Evolutionary conservation across 768 basidiomycete species (phyloP).

Genomic region (Pleurotus platypus): DNA sequence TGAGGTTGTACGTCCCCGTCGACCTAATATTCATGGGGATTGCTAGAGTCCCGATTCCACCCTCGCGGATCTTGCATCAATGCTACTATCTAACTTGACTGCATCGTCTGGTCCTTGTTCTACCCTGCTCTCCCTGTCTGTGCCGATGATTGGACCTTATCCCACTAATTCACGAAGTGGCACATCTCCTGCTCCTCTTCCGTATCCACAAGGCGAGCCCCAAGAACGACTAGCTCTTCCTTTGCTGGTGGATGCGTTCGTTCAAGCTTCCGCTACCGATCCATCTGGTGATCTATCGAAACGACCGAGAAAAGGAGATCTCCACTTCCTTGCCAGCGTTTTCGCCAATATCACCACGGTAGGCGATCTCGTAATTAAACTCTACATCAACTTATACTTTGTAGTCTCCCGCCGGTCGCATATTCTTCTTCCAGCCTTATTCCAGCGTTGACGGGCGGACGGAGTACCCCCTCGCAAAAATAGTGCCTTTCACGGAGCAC

Average conservation of each 20-base stretch:
- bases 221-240: constrained; percentile 64
- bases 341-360: constrained; percentile 90
- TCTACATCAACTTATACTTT: neutral
- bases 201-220: constrained; percentile 57
- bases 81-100: constrained; percentile 95
- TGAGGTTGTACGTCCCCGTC: neutral
- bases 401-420: constrained; percentile 74
- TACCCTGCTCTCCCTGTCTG: constrained; percentile 57
- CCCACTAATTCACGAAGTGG: constrained; percentile 76
- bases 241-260: constrained; percentile 87
- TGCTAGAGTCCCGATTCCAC: constrained; percentile 82
- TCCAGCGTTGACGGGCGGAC: constrained; percentile 39
- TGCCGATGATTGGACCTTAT: constrained; percentile 63
- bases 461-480: constrained; percentile 81
- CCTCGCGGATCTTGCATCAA: constrained; percentile 92
- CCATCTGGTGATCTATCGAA: constrained; percentile 45
- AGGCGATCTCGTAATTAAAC: constrained; percentile 20
- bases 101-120: constrained; percentile 67
- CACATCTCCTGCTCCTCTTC: constrained; percentile 73
- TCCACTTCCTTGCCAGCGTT: constrained; percentile 91
- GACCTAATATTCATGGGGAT: neutral
- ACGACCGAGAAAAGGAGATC: constrained; percentile 63
- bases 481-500: constrained; percentile 89
- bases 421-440: constrained; percentile 73
- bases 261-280: constrained; percentile 61